phyloP scores from a whole-genome alignment of 306 rosid genomes.

The Cotoneaster glaucophyllus region DNA sequence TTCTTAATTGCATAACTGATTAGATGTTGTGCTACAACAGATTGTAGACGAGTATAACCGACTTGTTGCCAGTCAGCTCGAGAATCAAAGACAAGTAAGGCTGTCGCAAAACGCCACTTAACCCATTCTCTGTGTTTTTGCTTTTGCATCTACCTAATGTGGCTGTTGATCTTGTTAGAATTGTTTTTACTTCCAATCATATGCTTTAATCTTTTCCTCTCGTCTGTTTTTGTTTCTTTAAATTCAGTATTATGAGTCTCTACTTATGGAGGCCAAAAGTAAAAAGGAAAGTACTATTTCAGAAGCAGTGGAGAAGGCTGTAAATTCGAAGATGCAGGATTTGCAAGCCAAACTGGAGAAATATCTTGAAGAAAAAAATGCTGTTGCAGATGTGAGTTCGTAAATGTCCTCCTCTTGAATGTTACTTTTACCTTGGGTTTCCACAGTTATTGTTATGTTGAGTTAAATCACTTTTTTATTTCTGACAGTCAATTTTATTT shows the following conservation, averaged over 20 bases:
- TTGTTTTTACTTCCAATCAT: background rate
- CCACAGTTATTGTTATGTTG: background rate
- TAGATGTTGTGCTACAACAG: conserved; percentile 42
- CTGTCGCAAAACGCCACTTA: background rate
- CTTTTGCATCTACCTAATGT: background rate
- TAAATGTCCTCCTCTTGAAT: background rate
- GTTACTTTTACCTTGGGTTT: background rate
- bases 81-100: conserved; percentile 84
- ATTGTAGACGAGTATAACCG: conserved; percentile 83
- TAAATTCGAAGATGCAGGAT: conserved; percentile 54
- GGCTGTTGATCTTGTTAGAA: background rate
- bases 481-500: background rate
- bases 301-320: conserved; percentile 75
- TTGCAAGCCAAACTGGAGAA: conserved; percentile 66
- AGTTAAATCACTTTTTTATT: background rate
- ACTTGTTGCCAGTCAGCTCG: conserved; percentile 84
- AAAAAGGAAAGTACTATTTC: conserved; percentile 51
- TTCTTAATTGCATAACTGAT: conserved; percentile 15
- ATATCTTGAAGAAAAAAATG: conserved; percentile 46
- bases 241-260: conserved; percentile 65
- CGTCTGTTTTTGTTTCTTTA: background rate
- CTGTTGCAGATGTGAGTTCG: conserved; percentile 51
- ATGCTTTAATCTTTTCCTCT: background rate
- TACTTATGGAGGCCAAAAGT: conserved; percentile 63
- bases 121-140: background rate